Conservation (phyloP, 176 grass and related monocot genomes). For the Melocanna baccifera region DNA sequence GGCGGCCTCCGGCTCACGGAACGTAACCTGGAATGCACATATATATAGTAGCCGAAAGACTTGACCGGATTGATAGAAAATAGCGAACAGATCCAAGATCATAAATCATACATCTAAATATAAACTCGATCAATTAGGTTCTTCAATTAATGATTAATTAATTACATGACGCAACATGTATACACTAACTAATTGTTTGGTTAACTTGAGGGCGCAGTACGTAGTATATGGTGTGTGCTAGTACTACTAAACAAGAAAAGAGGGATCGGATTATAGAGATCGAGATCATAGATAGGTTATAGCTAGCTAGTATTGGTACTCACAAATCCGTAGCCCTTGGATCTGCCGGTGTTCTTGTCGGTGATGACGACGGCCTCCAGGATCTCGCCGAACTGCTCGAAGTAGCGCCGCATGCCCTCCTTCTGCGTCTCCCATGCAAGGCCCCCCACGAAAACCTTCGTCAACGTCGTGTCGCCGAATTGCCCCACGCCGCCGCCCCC, state of each 20-base stretch:
- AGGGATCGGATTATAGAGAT: neutral
- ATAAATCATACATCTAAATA: neutral
- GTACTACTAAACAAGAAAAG: neutral
- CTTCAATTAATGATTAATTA: neutral
- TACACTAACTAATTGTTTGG: neutral
- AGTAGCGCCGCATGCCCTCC: conserved; percentile 44
- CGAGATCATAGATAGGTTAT: neutral
- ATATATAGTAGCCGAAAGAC: neutral
- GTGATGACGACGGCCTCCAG: conserved; percentile 93
- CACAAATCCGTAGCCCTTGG: conserved; percentile 57
- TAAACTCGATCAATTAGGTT: neutral
- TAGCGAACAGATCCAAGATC: neutral
- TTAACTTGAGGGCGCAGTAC: neutral
- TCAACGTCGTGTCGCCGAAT: conserved; percentile 48
- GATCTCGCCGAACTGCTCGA: conserved; percentile 75
- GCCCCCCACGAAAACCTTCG: conserved; percentile 52
- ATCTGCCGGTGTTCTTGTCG: conserved; percentile 58
- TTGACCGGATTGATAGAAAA: neutral
- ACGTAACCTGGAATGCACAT: conserved; percentile 34
- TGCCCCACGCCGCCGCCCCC: neutral
- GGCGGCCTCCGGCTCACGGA: conserved; percentile 51
- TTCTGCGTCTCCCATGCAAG: conserved; percentile 54
- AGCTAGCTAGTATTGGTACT: neutral
- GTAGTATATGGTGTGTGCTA: neutral
- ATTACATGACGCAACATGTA: neutral